These are phyloP conservation scores for Favolaschia claudopus DNA, from an alignment of 768 basidiomycete species.

Conservation along the genomic window DNA sequence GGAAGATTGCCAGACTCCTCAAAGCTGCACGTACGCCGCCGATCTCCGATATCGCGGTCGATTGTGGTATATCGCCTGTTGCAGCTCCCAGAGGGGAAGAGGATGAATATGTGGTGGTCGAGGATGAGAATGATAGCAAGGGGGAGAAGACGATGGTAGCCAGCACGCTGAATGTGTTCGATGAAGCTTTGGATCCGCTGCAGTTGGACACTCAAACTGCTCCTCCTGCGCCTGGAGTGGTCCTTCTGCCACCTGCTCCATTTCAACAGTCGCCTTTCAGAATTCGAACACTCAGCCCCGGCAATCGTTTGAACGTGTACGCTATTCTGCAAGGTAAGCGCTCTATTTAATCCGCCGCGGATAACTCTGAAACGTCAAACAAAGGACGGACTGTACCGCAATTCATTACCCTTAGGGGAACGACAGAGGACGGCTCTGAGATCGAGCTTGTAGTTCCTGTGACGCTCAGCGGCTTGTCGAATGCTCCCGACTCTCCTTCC, in stretches of 20 bases:
- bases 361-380: too few relatives aligned
- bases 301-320: slow-evolving; percentile 16
- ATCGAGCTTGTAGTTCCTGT: slow-evolving; percentile 20
- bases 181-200: slow-evolving; percentile 6
- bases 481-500: slow-evolving; percentile 11
- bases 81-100: too few relatives aligned
- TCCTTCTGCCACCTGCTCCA: slow-evolving; percentile 6
- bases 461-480: slow-evolving; percentile 21
- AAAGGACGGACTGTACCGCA: slow-evolving; percentile 20
- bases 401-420: slow-evolving; percentile 13
- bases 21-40: slow-evolving; percentile 46
- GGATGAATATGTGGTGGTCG: neutral
- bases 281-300: slow-evolving; percentile 12
- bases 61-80: slow-evolving; percentile 38
- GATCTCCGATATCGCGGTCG: slow-evolving; percentile 43
- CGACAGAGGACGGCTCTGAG: slow-evolving; percentile 10
- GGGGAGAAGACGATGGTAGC: neutral
- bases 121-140: neutral
- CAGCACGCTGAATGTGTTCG: slow-evolving; percentile 20
- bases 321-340: slow-evolving; percentile 25
- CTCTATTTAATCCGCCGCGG: too few relatives aligned
- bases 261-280: slow-evolving; percentile 27
- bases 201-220: neutral
- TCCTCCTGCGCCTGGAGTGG: slow-evolving; percentile 9
- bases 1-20: slow-evolving; percentile 50